A percentile compares a stretch with the other conserved stretches of the same genome.
Conservation (phyloP, 2,329 filamentous ascomycete genomes). For the Cladosporium halotolerans region DNA sequence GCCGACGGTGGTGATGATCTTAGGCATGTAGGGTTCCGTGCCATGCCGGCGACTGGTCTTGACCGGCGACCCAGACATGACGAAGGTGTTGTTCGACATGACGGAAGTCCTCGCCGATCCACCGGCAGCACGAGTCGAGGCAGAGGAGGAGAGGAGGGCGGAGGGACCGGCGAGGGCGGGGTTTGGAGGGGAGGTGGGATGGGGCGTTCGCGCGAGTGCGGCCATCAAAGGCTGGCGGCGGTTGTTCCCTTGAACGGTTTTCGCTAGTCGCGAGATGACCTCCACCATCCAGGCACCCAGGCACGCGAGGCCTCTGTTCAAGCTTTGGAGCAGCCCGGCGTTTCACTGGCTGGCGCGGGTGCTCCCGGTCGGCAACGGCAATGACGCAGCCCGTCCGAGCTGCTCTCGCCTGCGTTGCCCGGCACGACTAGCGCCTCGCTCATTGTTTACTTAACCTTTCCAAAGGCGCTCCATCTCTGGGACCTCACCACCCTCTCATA, state of each 20-base stretch:
- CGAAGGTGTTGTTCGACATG: slow-evolving; percentile 65
- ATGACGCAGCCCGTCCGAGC: too few relatives aligned
- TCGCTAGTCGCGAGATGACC: background rate
- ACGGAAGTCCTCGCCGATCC: slow-evolving; percentile 3
- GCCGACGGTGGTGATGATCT: slow-evolving; percentile 58
- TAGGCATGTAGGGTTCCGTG: slow-evolving; percentile 73
- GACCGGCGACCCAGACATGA: slow-evolving; percentile 80
- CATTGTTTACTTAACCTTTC: background rate
- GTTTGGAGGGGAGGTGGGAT: background rate
- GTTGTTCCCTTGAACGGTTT: slow-evolving; percentile 2
- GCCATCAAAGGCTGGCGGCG: slow-evolving; percentile 7
- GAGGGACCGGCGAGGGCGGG: slow-evolving; percentile 3
- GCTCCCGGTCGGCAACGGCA: background rate
- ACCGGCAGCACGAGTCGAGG: background rate
- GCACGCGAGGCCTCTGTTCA: background rate
- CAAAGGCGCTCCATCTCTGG: slow-evolving; percentile 10
- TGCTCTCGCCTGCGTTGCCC: background rate
- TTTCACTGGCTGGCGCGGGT: background rate
- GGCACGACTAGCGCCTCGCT: background rate
- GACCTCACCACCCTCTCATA: slow-evolving; percentile 21
- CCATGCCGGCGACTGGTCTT: slow-evolving; percentile 50
- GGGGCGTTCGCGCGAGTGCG: background rate
- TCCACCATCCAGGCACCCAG: too few relatives aligned
- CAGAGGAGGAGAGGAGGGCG: background rate
- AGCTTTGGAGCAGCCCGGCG: background rate